These are phyloP conservation scores for Tinospora cordifolia DNA, from an alignment of 164 flowering plant species.

Conservation along the genomic window DNA sequence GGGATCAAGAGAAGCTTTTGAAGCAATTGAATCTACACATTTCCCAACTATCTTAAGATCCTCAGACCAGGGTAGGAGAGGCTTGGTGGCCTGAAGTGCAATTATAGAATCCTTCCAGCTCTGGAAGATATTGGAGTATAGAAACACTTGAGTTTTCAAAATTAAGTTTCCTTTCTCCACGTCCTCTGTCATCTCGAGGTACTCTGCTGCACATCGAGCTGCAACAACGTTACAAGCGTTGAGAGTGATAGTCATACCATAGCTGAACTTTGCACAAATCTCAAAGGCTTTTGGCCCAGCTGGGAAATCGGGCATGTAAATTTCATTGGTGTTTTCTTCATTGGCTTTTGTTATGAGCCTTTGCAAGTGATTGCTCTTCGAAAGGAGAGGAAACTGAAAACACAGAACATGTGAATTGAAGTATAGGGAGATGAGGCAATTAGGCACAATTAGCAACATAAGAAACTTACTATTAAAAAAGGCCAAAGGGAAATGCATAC, in stretches of 20 bases:
- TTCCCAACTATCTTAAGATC: slow-evolving; percentile 60
- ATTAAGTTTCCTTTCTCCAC: slow-evolving; percentile 59
- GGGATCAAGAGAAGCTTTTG: slow-evolving; percentile 46
- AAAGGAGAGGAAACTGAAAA: slow-evolving; percentile 80
- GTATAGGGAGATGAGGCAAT: too few relatives aligned
- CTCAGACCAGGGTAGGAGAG: slow-evolving; percentile 71
- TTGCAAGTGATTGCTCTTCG: slow-evolving; percentile 68
- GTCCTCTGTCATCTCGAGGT: slow-evolving; percentile 87
- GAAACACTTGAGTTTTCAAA: slow-evolving; percentile 62
- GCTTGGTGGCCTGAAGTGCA: slow-evolving; percentile 64
- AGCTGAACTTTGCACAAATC: slow-evolving; percentile 82
- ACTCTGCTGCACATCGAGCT: slow-evolving; percentile 64
- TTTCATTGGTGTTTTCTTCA: slow-evolving; percentile 47
- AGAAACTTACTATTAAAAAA: too few relatives aligned
- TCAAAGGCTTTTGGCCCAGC: slow-evolving; percentile 83
- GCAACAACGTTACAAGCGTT: slow-evolving; percentile 67
- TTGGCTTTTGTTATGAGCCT: slow-evolving; percentile 56
- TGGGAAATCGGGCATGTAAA: slow-evolving; percentile 61
- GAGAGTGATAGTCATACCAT: slow-evolving; percentile 77
- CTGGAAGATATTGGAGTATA: slow-evolving; percentile 55
- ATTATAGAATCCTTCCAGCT: slow-evolving; percentile 60
- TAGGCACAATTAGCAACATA: too few relatives aligned
- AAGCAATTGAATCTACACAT: slow-evolving; percentile 74
- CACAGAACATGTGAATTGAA: not conserved
- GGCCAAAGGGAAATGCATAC: not conserved